phyloP scores from a whole-genome alignment of 2,329 filamentous ascomycete species.

The Botrytis medusae region DNA sequence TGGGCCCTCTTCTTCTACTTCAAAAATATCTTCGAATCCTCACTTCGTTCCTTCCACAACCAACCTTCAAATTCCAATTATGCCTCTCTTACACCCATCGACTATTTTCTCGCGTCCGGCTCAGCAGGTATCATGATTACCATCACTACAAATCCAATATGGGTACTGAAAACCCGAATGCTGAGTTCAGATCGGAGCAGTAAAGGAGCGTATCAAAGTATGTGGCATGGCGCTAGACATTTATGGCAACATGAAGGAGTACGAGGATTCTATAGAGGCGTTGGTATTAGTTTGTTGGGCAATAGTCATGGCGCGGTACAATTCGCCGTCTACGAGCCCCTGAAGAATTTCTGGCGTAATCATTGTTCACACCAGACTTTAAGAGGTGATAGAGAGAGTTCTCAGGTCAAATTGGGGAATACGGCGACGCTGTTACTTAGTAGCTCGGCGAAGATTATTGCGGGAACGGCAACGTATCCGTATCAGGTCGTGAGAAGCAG shows the following conservation, averaged over 20 bases:
- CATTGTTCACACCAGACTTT: constrained; percentile 47
- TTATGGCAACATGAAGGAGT: constrained; percentile 72
- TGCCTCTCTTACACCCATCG: constrained; percentile 42
- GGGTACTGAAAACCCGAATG: constrained; percentile 99
- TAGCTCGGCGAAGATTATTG: constrained; percentile 79
- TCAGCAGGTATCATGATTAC: constrained; percentile 71
- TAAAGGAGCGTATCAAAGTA: constrained; percentile 77
- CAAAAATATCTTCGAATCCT: constrained; percentile 56
- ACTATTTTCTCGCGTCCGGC: constrained; percentile 82
- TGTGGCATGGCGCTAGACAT: constrained; percentile 66
- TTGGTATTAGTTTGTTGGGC: constrained; percentile 78
- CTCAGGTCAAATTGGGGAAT: constrained; percentile 32
- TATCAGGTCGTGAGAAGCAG: constrained; percentile 90
- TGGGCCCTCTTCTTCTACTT: constrained; percentile 93
- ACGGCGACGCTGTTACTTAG: constrained; percentile 73
- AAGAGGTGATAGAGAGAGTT: constrained; percentile 31
- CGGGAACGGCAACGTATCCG: constrained; percentile 88
- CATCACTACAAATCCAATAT: constrained; percentile 87
- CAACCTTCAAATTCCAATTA: constrained; percentile 21
- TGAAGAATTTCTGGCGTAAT: constrained; percentile 51
- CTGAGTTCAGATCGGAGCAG: constrained; percentile 75
- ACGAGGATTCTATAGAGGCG: constrained; percentile 81
- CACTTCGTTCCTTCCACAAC: constrained; percentile 34
- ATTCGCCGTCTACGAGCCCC: constrained; percentile 88
- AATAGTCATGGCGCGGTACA: constrained; percentile 92